phyloP scores from a whole-genome alignment of 257 asterid genomes.

The Ajuga chamaepitys region DNA sequence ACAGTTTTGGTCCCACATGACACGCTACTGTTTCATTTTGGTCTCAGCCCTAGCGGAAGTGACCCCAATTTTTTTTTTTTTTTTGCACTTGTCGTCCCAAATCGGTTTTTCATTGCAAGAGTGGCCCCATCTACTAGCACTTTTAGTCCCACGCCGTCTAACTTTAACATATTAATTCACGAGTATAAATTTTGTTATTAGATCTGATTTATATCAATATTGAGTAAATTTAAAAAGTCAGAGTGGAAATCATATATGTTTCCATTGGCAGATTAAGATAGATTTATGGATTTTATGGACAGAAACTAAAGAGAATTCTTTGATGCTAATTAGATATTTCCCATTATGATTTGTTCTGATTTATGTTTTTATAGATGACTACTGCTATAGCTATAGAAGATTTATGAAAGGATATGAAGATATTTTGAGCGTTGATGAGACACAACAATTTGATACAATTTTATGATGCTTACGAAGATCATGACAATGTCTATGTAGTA shows the following conservation, averaged over 20 bases:
- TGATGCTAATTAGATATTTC: background rate
- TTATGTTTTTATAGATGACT: slow-evolving; percentile 55
- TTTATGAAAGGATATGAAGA: slow-evolving; percentile 91
- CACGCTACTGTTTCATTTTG: no score
- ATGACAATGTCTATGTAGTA: slow-evolving; percentile 75
- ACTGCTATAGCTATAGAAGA: slow-evolving; percentile 95
- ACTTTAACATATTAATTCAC: no score
- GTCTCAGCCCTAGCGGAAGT: no score
- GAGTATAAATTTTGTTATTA: background rate
- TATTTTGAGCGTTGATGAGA: slow-evolving; percentile 85
- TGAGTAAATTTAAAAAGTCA: background rate
- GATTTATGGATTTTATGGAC: background rate
- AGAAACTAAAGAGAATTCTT: background rate
- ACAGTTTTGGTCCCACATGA: no score
- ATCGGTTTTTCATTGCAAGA: no score
- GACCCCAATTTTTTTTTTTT: no score
- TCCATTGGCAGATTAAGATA: background rate
- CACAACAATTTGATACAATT: slow-evolving; percentile 68
- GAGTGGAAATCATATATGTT: no score
- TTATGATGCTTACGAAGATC: slow-evolving; percentile 79
- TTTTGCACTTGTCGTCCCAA: no score
- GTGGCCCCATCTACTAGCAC: no score
- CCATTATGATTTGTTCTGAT: background rate
- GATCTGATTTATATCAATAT: slow-evolving; percentile 20
- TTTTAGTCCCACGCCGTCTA: no score